These are phyloP conservation scores for Aegilops umbellulata DNA, from an alignment of 176 grass and related monocot species.

Conservation along the genomic window DNA sequence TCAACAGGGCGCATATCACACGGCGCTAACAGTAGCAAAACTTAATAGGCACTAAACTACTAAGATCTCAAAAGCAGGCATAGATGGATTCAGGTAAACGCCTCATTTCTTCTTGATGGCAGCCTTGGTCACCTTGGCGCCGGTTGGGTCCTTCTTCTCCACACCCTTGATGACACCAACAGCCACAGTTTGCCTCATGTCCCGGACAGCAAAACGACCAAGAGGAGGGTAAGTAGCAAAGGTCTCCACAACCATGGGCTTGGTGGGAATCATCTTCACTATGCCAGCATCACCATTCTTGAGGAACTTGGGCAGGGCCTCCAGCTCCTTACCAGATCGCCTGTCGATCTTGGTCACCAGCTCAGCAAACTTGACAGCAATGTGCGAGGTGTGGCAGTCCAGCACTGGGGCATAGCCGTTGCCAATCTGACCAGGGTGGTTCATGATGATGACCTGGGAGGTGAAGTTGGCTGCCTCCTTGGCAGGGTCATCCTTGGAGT, in stretches of 20 bases:
- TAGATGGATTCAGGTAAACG: not conserved
- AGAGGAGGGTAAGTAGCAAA: slow-evolving; percentile 66
- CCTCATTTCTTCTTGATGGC: slow-evolving; percentile 89
- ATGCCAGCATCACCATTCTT: slow-evolving; percentile 90
- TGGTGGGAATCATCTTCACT: slow-evolving; percentile 91
- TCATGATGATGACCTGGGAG: slow-evolving; percentile 96
- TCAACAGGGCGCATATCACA: not conserved
- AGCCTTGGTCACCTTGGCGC: slow-evolving; percentile 89
- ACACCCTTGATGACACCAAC: slow-evolving; percentile 85
- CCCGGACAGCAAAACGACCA: slow-evolving; percentile 69
- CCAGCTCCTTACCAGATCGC: slow-evolving; percentile 84
- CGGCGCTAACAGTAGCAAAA: not conserved
- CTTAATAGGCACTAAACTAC: not conserved
- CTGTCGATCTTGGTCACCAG: slow-evolving; percentile 86
- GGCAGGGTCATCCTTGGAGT: slow-evolving; percentile 91
- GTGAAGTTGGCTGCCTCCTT: slow-evolving; percentile 87
- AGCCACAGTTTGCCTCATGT: slow-evolving; percentile 83
- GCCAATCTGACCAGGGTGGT: slow-evolving; percentile 91
- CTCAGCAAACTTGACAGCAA: slow-evolving; percentile 87
- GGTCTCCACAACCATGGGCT: slow-evolving; percentile 92
- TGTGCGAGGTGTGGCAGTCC: slow-evolving; percentile 93
- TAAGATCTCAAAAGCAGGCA: not conserved
- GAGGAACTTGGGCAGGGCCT: slow-evolving; percentile 82
- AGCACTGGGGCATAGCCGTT: slow-evolving; percentile 85
- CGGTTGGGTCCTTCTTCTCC: slow-evolving; percentile 75